Evolutionary conservation across 2,329 filamentous ascomycete species (phyloP).

Genomic region (Didymella exigua): DNA sequence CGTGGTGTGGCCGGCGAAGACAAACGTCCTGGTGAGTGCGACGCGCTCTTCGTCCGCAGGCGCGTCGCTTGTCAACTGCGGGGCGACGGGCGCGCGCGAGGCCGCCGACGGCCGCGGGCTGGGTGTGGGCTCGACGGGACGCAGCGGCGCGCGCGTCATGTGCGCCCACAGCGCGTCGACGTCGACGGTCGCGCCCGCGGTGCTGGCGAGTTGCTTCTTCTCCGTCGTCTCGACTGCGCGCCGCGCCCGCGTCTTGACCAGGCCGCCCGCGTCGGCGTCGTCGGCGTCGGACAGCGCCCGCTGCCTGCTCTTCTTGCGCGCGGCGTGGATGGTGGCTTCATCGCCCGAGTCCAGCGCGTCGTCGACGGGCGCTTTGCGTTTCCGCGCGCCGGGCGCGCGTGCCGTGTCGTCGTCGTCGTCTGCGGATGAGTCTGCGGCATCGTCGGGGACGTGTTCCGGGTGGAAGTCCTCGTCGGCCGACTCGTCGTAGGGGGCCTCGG

Average conservation of each 20-base stretch:
- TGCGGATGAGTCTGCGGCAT: slow-evolving; percentile 57
- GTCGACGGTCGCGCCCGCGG: slow-evolving; percentile 69
- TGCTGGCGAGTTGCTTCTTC: slow-evolving; percentile 58
- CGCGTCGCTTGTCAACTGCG: slow-evolving; percentile 14
- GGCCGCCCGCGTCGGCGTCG: slow-evolving; percentile 60
- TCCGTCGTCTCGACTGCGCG: slow-evolving; percentile 69
- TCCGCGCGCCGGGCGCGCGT: slow-evolving; percentile 31
- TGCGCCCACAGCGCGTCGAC: slow-evolving; percentile 73
- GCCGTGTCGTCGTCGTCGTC: slow-evolving; percentile 41
- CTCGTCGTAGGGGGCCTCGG: slow-evolving; percentile 61
- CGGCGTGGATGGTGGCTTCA: slow-evolving; percentile 69
- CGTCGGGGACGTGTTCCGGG: slow-evolving; percentile 64
- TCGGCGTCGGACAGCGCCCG: slow-evolving; percentile 47
- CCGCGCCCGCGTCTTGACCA: slow-evolving; percentile 76
- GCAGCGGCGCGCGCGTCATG: slow-evolving; percentile 61
- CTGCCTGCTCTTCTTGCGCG: slow-evolving; percentile 59
- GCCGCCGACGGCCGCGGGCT: slow-evolving; percentile 8
- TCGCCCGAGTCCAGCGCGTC: slow-evolving; percentile 65
- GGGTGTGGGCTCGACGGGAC: slow-evolving; percentile 27
- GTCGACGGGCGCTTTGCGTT: slow-evolving; percentile 42
- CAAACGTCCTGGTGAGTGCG: slow-evolving; percentile 73
- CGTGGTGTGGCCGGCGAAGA: slow-evolving; percentile 74
- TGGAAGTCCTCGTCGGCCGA: slow-evolving; percentile 75
- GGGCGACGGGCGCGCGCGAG: slow-evolving; percentile 12
- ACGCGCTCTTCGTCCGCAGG: slow-evolving; percentile 51